Base-by-base conservation (phyloP, 192 early-diverging fungal species). In the Entomortierella parvispora region DNA sequence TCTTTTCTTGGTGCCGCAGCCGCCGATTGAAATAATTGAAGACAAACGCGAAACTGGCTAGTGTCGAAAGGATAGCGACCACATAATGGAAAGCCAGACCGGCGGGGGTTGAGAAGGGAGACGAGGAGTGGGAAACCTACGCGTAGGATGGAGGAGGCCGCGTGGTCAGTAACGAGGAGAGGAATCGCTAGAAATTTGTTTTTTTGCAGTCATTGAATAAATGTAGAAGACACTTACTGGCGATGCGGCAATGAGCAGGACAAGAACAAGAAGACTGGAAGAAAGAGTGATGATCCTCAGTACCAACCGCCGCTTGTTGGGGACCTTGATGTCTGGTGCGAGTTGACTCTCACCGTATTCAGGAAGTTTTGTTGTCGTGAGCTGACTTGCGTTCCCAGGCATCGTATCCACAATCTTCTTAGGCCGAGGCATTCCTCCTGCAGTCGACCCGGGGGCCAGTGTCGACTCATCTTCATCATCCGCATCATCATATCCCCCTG, bases 81-180 rank as follows among this genome's bases (percentile, higher is more conserved):
- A 77, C 40, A 50, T 77, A 77, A 28, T 77, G 74, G 37, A 62
- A 68, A 1, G 60, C 65, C 17, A 77, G 61, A 17, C 74, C 74
- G 3, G 53, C 59, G 17, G 46, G 33, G 31, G 57, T 63, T 23
- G 65, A 43, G 33, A 68, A 77, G 3, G 74, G 74, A 0, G 74
- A 61, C 17, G 74, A 64, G 2, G 59, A 50, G 2, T 68, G 31
- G 3, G 74, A 77, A 7, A 77, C 65, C 74, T 77, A 20, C 47
- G 22, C 15, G 3, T 29, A n/a, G 17, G 2, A 26, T 40, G 51
- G 20, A 32, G 51, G 4, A 7, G 42, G 8, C 15, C n/a, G 10
- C 1, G 40, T 1, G 17, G 1, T 51, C 4, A 48, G 23, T n/a
- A 23, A 49, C 26, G 12, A 14, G 14, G 29, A 31, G 11, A 55